Base-by-base conservation (phyloP, 2,329 filamentous ascomycete species). In the Calycina marina region DNA sequence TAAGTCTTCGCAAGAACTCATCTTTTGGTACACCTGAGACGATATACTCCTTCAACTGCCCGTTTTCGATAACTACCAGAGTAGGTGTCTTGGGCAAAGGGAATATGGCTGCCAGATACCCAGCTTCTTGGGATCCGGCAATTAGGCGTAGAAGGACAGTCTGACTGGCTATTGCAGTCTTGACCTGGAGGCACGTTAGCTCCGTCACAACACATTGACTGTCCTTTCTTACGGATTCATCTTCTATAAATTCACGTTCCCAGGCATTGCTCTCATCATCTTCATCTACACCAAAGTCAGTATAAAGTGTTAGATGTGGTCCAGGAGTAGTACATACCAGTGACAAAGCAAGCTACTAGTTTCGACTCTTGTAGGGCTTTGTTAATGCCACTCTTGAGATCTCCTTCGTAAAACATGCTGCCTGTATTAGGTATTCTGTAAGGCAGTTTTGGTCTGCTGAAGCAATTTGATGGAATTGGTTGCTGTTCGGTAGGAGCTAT, bases 301-400 rank as follows among this genome's bases (percentile, higher is more conserved):
- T n/a, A n/a, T n/a, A n/a, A n/a, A n/a, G n/a, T n/a, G n/a, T n/a
- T n/a, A n/a, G n/a, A n/a, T n/a, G n/a, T n/a, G n/a, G n/a, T n/a
- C n/a, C n/a, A 12, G 25, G 18, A 12, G 14, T n/a, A 24, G 29
- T 14, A 35, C 25, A 17, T 39, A 84, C 82, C 77, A 49, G 74
- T 72, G 18, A 93, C 77, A 55, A 94, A 92, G 58, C 84, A 93
- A 17, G 81, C 69, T 1, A 94, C 80, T 12, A 79, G 65, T 56
- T 88, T 92, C 37, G 71, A 62, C 53, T 86, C 65, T 38, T 72
- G 68, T 5, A 94, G 65, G 9, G 86, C 84, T 13, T 70, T 62
- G 18, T 69, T 65, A 45, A 94, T 92, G 37, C 83, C 86, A 47
- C 78, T 77, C 47, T 92, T 80, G 13, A 94, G 58, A 39, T 72